Percentiles rank a stretch among this genome's conserved stretches.
These are phyloP conservation scores for Zygosaccharomyces bisporus DNA, from an alignment of 805 yeast species.

Conservation along the genomic window DNA sequence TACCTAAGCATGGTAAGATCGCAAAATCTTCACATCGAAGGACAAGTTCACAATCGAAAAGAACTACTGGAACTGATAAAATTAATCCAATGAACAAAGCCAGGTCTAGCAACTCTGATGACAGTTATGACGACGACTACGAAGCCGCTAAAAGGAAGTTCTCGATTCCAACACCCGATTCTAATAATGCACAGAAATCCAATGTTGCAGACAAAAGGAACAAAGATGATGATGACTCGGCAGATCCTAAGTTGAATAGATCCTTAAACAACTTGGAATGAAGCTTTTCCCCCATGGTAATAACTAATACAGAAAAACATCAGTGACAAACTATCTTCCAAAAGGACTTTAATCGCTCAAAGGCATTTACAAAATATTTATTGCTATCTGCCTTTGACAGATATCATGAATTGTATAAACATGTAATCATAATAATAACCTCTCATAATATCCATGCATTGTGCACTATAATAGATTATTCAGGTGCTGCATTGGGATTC, in stretches of 20 bases:
- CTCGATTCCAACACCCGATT: slow-evolving; percentile 21
- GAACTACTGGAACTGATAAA: slow-evolving; percentile 1
- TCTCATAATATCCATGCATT: neutral
- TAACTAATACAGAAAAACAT: neutral
- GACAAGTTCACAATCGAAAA: slow-evolving; percentile 14
- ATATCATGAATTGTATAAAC: neutral
- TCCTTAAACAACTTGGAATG: neutral
- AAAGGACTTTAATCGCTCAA: neutral
- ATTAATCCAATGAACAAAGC: slow-evolving; percentile 1
- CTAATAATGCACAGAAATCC: slow-evolving; percentile 11
- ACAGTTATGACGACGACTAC: slow-evolving; percentile 6
- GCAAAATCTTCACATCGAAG: slow-evolving; percentile 19
- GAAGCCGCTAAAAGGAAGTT: slow-evolving; percentile 7
- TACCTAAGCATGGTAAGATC: slow-evolving; percentile 17
- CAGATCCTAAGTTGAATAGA: neutral
- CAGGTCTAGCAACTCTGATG: slow-evolving; percentile 3
- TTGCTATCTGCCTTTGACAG: neutral
- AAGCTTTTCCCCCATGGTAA: neutral
- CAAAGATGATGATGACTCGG: slow-evolving; percentile 1
- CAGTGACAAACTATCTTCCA: neutral
- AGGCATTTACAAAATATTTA: neutral
- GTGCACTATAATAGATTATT: slow-evolving; percentile 1
- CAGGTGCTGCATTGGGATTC: slow-evolving; percentile 17
- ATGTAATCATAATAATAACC: slow-evolving; percentile 6
- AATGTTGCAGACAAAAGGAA: neutral